A percentile compares a stretch with the other conserved stretches of the same genome.
Conservation (phyloP, 169 alveolate species). For the Prorocentrum cordatum region DNA sequence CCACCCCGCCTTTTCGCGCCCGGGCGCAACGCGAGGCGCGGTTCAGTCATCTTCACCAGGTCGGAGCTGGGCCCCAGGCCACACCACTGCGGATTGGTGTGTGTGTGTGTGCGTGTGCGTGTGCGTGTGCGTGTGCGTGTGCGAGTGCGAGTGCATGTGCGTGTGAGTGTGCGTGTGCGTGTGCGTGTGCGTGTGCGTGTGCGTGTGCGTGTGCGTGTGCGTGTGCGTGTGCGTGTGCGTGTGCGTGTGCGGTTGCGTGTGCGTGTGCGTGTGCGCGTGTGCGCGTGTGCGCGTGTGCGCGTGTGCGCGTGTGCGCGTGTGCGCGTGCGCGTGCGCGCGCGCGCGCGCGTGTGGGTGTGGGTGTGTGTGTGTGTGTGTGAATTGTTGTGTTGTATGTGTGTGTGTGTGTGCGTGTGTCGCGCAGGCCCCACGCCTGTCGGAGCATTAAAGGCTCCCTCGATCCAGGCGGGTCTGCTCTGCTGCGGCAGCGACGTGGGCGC, state of each 20-base stretch:
- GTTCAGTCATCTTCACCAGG: too few relatives aligned
- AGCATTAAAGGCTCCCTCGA: too few relatives aligned
- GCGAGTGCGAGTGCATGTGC: background rate
- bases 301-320: background rate
- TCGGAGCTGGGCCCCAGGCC: background rate
- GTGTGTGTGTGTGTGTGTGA: background rate
- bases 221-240: background rate
- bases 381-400: too few relatives aligned
- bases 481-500: too few relatives aligned
- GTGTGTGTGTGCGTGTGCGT: slow-evolving; percentile 8
- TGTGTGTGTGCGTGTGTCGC: too few relatives aligned
- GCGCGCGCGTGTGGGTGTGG: background rate
- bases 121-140: slow-evolving; percentile 5
- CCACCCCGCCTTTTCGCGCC: too few relatives aligned
- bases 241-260: background rate
- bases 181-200: slow-evolving; percentile 6
- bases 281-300: background rate
- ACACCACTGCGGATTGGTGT: background rate
- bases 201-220: background rate
- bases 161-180: slow-evolving; percentile 8
- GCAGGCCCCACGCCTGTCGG: too few relatives aligned
- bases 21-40: too few relatives aligned
- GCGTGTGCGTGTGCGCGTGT: background rate
- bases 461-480: too few relatives aligned
- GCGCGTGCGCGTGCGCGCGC: background rate